These are phyloP conservation scores for Fusarium cicatricum DNA, from an alignment of 2,329 filamentous ascomycete species.

Conservation along the genomic window DNA sequence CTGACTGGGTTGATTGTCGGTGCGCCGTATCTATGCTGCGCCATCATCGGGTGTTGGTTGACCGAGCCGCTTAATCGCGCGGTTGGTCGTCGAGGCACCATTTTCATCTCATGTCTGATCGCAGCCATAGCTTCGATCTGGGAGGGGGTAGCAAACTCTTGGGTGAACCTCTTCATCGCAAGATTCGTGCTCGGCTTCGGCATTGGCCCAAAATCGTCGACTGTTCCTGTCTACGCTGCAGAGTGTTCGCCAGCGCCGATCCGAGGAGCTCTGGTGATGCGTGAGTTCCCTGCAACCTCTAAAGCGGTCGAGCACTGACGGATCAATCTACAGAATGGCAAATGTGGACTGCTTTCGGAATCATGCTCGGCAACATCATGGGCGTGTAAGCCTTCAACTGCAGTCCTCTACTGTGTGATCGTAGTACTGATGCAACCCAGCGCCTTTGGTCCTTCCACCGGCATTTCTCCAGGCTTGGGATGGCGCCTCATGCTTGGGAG, in stretches of 20 bases:
- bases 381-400: background rate
- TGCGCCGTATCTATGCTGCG: background rate
- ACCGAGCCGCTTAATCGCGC: background rate
- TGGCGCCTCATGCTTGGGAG: background rate
- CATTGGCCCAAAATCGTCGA: background rate
- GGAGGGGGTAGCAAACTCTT: background rate
- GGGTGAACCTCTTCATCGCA: background rate
- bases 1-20: slow-evolving; percentile 1
- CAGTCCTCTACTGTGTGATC: background rate
- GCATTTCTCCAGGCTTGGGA: background rate
- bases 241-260: slow-evolving; percentile 1
- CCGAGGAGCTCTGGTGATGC: slow-evolving; percentile 1
- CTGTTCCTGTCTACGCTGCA: slow-evolving; percentile 3
- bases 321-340: background rate
- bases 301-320: no score
- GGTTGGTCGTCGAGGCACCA: background rate
- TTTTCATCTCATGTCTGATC: background rate
- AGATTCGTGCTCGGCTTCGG: background rate
- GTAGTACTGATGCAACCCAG: background rate
- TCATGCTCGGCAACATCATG: slow-evolving; percentile 3
- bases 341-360: slow-evolving; percentile 3
- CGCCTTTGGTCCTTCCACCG: slow-evolving; percentile 1
- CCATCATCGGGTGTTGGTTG: slow-evolving; percentile 6
- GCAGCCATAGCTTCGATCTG: background rate
- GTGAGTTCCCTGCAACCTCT: background rate